Evolutionary conservation across 164 flowering plant species (phyloP).

Genomic region (Macadamia integrifolia): DNA sequence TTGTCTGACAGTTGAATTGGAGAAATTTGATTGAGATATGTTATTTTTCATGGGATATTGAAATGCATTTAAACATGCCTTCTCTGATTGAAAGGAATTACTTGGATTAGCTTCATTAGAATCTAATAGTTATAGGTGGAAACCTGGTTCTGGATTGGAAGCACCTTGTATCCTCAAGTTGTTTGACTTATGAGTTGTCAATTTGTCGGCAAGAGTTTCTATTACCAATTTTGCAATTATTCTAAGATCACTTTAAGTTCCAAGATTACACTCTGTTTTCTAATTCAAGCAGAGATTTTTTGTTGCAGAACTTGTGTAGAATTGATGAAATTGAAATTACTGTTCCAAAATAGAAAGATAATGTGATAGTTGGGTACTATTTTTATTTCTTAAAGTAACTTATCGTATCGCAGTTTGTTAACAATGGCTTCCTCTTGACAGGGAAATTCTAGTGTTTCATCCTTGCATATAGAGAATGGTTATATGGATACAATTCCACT

Average conservation of each 20-base stretch:
- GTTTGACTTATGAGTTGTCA: too few relatives aligned
- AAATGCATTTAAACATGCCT: background rate
- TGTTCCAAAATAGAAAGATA: background rate
- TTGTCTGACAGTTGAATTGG: background rate
- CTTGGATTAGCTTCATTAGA: background rate
- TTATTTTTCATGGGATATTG: background rate
- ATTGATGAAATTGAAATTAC: background rate
- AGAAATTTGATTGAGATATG: background rate
- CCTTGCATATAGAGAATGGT: conserved; percentile 52
- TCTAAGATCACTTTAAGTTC: too few relatives aligned
- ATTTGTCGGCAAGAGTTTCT: too few relatives aligned
- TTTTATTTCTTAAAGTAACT: background rate
- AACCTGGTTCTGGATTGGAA: too few relatives aligned
- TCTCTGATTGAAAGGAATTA: background rate
- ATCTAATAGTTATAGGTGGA: too few relatives aligned
- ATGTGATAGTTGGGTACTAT: background rate
- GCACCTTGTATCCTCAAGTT: too few relatives aligned
- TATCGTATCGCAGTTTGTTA: background rate
- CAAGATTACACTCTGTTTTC: background rate
- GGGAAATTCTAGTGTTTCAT: conserved; percentile 40
- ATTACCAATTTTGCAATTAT: too few relatives aligned
- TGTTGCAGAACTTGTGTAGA: background rate
- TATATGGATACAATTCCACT: conserved; percentile 30
- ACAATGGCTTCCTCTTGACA: conserved; percentile 14
- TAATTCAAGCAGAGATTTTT: background rate